phyloP scores from a whole-genome alignment of 768 basidiomycete genomes.

The Thelephora aurantiotincta region DNA sequence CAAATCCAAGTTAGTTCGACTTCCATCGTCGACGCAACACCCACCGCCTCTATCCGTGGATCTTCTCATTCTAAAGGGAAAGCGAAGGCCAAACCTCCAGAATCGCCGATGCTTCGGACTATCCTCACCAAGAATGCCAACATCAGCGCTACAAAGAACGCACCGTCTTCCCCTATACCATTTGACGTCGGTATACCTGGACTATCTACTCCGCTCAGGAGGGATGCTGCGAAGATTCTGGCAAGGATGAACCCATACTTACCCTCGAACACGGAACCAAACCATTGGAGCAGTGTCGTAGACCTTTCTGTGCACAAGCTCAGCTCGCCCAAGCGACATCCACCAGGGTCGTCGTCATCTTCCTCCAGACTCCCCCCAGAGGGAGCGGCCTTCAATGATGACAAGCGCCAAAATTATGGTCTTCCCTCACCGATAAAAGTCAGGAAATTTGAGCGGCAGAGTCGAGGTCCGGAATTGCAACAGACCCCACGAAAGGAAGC shows the following conservation, averaged over 20 bases:
- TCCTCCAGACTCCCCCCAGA: background rate
- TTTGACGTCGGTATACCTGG: slow-evolving; percentile 9
- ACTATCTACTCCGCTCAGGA: slow-evolving; percentile 43
- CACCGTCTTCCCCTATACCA: slow-evolving; percentile 8
- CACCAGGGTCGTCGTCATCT: background rate
- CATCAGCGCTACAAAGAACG: slow-evolving; percentile 15
- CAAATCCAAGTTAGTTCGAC: slow-evolving; percentile 7
- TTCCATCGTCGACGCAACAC: slow-evolving; percentile 9
- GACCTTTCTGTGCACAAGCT: slow-evolving; percentile 48
- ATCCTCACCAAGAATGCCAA: slow-evolving; percentile 39
- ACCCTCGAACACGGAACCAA: slow-evolving; percentile 31
- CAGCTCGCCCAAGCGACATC: slow-evolving; percentile 27
- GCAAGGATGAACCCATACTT: slow-evolving; percentile 50
- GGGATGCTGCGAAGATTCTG: slow-evolving; percentile 38
- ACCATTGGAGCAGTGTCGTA: slow-evolving; percentile 60
- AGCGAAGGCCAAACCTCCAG: slow-evolving; percentile 31
- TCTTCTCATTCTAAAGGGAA: slow-evolving; percentile 16
- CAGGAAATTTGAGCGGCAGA: slow-evolving; percentile 6
- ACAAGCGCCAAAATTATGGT: background rate
- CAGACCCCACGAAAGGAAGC: slow-evolving; percentile 65
- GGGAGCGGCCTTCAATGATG: background rate
- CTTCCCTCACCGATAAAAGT: slow-evolving; percentile 5
- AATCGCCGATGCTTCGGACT: slow-evolving; percentile 29
- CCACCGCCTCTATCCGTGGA: slow-evolving; percentile 14
- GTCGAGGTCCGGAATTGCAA: slow-evolving; percentile 23